Conservation (phyloP, 192 early-diverging fungal species). For the Umbelopsis sp. region DNA sequence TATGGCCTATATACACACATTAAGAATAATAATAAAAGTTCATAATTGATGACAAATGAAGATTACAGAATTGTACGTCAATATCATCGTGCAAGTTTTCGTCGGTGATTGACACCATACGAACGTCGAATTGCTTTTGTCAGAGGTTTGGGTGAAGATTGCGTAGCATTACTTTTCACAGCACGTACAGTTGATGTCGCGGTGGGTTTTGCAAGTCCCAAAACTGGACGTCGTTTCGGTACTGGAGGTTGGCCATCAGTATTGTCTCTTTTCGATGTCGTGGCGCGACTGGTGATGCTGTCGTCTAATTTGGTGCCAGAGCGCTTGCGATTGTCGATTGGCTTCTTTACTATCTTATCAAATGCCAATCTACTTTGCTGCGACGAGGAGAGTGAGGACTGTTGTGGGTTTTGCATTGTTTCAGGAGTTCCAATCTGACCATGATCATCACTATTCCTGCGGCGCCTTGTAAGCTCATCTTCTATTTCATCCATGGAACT, state of each 20-base stretch:
- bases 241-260: not conserved
- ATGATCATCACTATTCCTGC: not conserved
- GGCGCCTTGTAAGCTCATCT: not conserved
- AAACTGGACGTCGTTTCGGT: not conserved
- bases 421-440: not conserved
- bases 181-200: not conserved
- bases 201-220: not conserved
- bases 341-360: not conserved
- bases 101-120: not conserved
- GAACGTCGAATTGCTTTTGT: not conserved
- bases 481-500: not conserved
- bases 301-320: not conserved
- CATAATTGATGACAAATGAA: not conserved
- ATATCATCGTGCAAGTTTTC: not conserved
- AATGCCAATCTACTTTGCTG: not conserved
- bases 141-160: not conserved
- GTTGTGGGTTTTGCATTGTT: not conserved
- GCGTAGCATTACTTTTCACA: not conserved
- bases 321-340: not conserved
- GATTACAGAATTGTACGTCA: not conserved
- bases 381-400: not conserved
- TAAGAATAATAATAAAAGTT: no score
- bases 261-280: not conserved
- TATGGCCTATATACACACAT: no score
- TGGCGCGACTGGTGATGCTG: not conserved